Evolutionary conservation across 140 eudicot species (phyloP).

Genomic region (Senecio squalidus): DNA sequence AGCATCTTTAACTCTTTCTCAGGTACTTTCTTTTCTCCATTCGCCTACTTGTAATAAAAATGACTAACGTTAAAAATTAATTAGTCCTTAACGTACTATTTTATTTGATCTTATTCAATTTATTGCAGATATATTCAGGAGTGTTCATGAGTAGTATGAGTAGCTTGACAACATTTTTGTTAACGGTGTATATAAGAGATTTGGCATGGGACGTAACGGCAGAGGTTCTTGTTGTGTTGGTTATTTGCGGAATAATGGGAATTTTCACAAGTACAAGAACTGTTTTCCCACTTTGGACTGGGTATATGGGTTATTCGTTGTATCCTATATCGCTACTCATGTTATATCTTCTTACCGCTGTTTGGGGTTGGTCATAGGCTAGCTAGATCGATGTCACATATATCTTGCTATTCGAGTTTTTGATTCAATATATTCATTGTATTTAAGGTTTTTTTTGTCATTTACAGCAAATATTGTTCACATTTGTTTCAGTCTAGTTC

Average conservation of each 20-base stretch:
- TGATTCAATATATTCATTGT: not conserved
- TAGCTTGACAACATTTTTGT: conserved; percentile 32
- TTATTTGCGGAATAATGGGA: conserved; percentile 40
- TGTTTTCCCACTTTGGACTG: conserved; percentile 40
- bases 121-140: conserved; percentile 36
- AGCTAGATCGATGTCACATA: not conserved
- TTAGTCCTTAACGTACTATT: not conserved
- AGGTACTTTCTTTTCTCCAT: conserved; percentile 27
- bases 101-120: not conserved
- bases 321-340: conserved; percentile 39
- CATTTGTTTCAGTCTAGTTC: too few species aligned
- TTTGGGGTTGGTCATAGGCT: conserved; percentile 38
- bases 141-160: conserved; percentile 36
- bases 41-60: too few species aligned
- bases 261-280: conserved; percentile 42
- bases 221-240: conserved; percentile 42
- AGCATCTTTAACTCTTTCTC: conserved; percentile 56
- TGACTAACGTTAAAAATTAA: not conserved
- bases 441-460: not conserved
- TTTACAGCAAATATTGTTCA: not conserved
- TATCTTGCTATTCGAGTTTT: not conserved
- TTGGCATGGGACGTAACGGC: conserved; percentile 39
- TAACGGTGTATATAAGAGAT: conserved; percentile 32
- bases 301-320: conserved; percentile 28
- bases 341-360: conserved; percentile 35